Conservation (phyloP, 257 asterid genomes). For the Gentiana dahurica region DNA sequence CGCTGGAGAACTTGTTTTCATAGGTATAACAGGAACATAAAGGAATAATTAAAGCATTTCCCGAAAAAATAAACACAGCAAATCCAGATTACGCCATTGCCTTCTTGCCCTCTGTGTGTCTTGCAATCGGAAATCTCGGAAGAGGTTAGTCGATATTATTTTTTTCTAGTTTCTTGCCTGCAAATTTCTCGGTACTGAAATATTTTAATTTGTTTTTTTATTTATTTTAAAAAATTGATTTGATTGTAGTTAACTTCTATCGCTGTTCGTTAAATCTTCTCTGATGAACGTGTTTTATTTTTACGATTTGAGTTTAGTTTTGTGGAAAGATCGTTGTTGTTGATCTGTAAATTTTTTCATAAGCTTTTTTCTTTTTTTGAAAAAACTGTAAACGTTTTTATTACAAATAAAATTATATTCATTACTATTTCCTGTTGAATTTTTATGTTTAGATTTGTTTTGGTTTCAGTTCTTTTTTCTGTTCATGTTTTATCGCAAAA, state of each 20-base stretch:
- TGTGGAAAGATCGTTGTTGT: too few species aligned
- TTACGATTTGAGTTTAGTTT: too few species aligned
- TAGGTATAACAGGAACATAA: slow-evolving; percentile 7
- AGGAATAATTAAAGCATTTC: slow-evolving; percentile 3
- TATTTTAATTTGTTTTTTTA: background rate
- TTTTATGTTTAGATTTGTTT: background rate
- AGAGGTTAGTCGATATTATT: slow-evolving; percentile 3
- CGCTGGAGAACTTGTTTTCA: too few species aligned
- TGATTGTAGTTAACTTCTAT: background rate
- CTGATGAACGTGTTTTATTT: too few species aligned
- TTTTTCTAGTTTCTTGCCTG: slow-evolving; percentile 2
- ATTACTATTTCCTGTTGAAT: too few species aligned
- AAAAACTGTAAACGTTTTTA: too few species aligned
- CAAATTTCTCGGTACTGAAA: background rate
- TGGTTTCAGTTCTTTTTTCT: too few species aligned
- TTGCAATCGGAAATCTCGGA: slow-evolving; percentile 3
- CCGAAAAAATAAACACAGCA: slow-evolving; percentile 3
- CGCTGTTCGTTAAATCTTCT: too few species aligned
- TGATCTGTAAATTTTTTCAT: too few species aligned
- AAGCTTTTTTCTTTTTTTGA: too few species aligned
- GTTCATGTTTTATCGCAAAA: too few species aligned
- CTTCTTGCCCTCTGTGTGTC: background rate
- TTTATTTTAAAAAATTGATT: background rate
- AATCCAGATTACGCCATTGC: slow-evolving; percentile 9
- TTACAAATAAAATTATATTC: too few species aligned